Percentiles rank a stretch among this genome's conserved stretches.
Conservation (phyloP, 2,329 filamentous ascomycete species). For the Blastomyces parvus region DNA sequence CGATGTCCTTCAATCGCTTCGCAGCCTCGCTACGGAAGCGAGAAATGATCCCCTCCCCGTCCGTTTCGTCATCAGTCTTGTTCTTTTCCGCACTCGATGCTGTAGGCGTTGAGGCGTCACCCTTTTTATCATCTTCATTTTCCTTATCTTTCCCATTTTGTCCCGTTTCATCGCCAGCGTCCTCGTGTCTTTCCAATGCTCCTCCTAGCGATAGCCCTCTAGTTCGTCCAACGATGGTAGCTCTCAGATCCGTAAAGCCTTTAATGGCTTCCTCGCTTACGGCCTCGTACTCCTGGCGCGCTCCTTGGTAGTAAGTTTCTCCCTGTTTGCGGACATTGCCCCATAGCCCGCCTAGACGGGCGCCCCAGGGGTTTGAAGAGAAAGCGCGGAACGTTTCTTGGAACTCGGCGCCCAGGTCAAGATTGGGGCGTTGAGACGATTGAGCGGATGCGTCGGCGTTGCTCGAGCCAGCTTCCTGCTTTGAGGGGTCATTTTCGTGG, state of each 20-base stretch:
- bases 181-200: conserved; percentile 17
- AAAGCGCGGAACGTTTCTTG: conserved; percentile 94
- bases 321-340: conserved; percentile 91
- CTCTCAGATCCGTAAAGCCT: conserved; percentile 62
- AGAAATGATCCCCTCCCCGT: conserved; percentile 58
- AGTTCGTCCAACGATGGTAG: conserved; percentile 61
- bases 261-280: conserved; percentile 74
- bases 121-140: conserved; percentile 10
- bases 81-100: conserved; percentile 17
- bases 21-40: conserved; percentile 67
- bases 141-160: conserved; percentile 23
- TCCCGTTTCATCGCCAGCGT: conserved; percentile 16
- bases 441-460: conserved; percentile 31
- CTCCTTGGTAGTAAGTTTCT: conserved; percentile 77
- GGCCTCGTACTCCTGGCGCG: conserved; percentile 68
- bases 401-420: conserved; percentile 71
- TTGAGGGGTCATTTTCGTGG: conserved; percentile 36
- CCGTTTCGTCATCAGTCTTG: conserved; percentile 21
- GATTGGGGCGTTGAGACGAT: conserved; percentile 27
- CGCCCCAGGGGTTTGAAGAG: conserved; percentile 83
- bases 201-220: conserved; percentile 59
- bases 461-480: conserved; percentile 38
- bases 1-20: conserved; percentile 77
- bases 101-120: conserved; percentile 18
- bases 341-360: conserved; percentile 76